Evolutionary conservation across 331 rosid genomes (phyloP).

Genomic region (Telfairia occidentalis): DNA sequence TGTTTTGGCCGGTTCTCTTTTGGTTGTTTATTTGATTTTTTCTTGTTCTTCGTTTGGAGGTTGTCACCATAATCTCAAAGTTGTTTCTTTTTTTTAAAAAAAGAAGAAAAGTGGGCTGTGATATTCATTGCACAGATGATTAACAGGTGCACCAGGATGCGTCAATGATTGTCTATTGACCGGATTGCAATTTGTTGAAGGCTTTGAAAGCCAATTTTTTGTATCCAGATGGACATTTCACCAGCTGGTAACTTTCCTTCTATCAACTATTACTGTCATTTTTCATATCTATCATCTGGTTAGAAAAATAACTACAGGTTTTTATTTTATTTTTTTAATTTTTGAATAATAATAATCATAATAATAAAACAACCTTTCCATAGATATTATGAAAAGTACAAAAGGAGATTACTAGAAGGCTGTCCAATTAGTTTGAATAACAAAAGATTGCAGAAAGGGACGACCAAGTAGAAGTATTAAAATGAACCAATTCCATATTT

Average conservation of each 20-base stretch:
- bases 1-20: no score
- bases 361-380: neutral
- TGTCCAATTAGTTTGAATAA: neutral
- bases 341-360: neutral
- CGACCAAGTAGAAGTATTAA: neutral
- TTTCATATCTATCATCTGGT: neutral
- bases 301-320: neutral
- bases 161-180: slow-evolving; percentile 76
- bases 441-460: neutral
- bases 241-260: slow-evolving; percentile 65
- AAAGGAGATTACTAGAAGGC: neutral
- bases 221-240: slow-evolving; percentile 94
- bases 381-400: neutral
- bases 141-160: slow-evolving; percentile 95
- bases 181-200: slow-evolving; percentile 86
- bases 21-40: no score
- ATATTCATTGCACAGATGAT: slow-evolving; percentile 8
- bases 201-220: slow-evolving; percentile 64
- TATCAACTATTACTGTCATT: slow-evolving; percentile 2
- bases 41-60: no score
- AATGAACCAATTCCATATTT: neutral
- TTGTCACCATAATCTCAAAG: no score
- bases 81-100: no score
- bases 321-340: neutral
- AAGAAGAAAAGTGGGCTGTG: no score